These are phyloP conservation scores for Xylaria sp. DNA, from an alignment of 2,329 filamentous ascomycete species.

Conservation along the genomic window DNA sequence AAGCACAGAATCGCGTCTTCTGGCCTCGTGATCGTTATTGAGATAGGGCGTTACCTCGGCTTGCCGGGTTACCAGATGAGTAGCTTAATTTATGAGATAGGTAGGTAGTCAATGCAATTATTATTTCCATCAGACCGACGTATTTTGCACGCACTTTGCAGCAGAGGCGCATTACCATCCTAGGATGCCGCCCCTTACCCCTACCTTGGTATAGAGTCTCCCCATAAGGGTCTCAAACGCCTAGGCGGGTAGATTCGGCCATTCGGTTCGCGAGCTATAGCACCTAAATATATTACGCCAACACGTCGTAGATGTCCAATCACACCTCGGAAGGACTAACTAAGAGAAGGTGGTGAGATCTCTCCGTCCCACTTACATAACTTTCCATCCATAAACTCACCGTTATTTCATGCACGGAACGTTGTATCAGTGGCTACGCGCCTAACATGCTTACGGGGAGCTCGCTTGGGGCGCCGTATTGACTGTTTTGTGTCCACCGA, in stretches of 20 bases:
- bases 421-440: conserved; percentile 15
- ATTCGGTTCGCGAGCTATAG: conserved; percentile 18
- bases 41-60: background rate
- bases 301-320: conserved; percentile 20
- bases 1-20: background rate
- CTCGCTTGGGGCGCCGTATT: background rate
- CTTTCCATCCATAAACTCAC: background rate
- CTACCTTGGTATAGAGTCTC: background rate
- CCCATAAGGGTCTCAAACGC: conserved; percentile 2
- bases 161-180: background rate
- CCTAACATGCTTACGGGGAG: background rate
- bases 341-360: background rate
- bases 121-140: background rate
- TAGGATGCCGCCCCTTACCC: background rate
- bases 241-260: conserved; percentile 13
- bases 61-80: conserved; percentile 7
- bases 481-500: background rate
- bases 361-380: background rate
- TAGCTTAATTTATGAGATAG: conserved; percentile 1
- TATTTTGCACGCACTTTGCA: background rate
- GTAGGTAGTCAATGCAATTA: conserved; percentile 1
- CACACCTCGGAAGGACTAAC: conserved; percentile 3
- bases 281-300: background rate
- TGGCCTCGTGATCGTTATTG: background rate
- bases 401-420: conserved; percentile 10